These are phyloP conservation scores for Clavispora santaluciae DNA, from an alignment of 805 yeast species.

Conservation along the genomic window DNA sequence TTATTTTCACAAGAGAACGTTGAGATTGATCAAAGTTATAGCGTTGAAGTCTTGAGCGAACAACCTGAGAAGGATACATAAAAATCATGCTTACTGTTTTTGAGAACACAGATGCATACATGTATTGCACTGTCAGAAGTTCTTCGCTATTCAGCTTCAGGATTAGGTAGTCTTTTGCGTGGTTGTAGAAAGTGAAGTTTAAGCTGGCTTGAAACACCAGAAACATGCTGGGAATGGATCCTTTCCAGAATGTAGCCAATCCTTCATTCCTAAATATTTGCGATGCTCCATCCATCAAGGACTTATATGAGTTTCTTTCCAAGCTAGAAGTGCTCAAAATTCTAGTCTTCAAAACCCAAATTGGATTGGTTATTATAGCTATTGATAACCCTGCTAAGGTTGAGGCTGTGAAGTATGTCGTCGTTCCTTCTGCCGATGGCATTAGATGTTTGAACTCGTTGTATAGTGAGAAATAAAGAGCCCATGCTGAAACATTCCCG, in stretches of 20 bases:
- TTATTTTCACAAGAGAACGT: constrained; percentile 27
- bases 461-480: constrained; percentile 76
- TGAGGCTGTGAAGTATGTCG: constrained; percentile 33
- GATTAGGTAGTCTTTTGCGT: constrained; percentile 46
- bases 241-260: constrained; percentile 60
- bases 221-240: constrained; percentile 66
- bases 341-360: constrained; percentile 94
- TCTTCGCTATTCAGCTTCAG: constrained; percentile 11
- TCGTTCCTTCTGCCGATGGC: constrained; percentile 14
- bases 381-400: constrained; percentile 68
- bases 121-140: constrained; percentile 51
- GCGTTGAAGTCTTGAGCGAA: constrained; percentile 69
- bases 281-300: constrained; percentile 51
- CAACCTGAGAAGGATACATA: constrained; percentile 81
- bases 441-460: constrained; percentile 45
- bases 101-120: constrained; percentile 61
- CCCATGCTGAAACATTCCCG: constrained; percentile 90
- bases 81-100: constrained; percentile 63
- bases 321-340: constrained; percentile 55
- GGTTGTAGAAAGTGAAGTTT: constrained; percentile 83
- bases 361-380: constrained; percentile 78
- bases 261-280: constrained; percentile 55
- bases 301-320: constrained; percentile 50
- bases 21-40: constrained; percentile 17
- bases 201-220: constrained; percentile 88